Evolutionary conservation across 176 grass and related monocot species (phyloP).

Genomic region (Oryza punctata): DNA sequence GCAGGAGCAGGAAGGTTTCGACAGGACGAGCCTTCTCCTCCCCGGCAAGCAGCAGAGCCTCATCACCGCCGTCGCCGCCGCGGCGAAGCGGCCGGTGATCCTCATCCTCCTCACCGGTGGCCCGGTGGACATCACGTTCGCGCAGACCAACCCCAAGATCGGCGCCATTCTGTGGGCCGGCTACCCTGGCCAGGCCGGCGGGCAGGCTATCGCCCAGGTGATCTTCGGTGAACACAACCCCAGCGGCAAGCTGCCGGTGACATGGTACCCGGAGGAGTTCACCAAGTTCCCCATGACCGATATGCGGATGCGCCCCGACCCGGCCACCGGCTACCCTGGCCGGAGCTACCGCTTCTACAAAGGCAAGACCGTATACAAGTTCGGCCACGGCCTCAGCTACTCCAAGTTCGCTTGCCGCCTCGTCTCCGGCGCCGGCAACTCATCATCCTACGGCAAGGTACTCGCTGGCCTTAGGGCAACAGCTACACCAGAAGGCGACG

Average conservation of each 20-base stretch:
- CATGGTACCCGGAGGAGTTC: constrained; percentile 78
- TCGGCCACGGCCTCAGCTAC: constrained; percentile 84
- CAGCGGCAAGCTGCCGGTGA: constrained; percentile 69
- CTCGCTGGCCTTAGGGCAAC: too few relatives aligned
- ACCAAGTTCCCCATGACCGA: constrained; percentile 69
- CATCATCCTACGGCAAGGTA: too few relatives aligned
- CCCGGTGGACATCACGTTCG: constrained; percentile 68
- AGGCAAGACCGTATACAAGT: constrained; percentile 59
- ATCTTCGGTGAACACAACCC: constrained; percentile 82
- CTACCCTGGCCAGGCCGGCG: constrained; percentile 75
- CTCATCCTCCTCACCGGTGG: constrained; percentile 81
- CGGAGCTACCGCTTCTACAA: constrained; percentile 86
- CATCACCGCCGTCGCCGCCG: constrained; percentile 53
- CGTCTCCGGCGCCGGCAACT: not conserved
- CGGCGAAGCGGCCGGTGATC: constrained; percentile 59
- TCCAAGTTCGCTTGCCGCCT: constrained; percentile 57
- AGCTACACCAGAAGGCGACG: too few relatives aligned
- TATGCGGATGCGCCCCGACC: constrained; percentile 76
- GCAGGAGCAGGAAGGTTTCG: constrained; percentile 67
- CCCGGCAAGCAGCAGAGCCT: constrained; percentile 66
- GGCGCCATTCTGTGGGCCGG: constrained; percentile 73
- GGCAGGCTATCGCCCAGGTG: constrained; percentile 60
- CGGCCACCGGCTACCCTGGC: constrained; percentile 56
- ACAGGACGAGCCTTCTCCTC: constrained; percentile 64
- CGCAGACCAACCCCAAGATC: constrained; percentile 55